Evolutionary conservation across 208 protist species (phyloP), one percentile per base, ranked within the genome.

Genomic region (Trypanosoma congolense): DNA sequence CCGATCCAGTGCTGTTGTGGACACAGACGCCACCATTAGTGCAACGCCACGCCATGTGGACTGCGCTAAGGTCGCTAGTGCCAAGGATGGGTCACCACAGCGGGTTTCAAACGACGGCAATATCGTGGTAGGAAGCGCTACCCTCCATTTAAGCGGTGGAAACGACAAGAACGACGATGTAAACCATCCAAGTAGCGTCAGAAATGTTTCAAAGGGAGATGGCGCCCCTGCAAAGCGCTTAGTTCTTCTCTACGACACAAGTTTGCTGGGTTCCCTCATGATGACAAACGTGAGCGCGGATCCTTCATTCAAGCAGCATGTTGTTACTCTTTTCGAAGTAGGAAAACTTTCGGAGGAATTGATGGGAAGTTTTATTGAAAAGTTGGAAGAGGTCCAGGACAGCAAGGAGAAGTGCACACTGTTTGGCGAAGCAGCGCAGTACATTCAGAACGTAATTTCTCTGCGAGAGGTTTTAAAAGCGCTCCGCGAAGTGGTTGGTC

Each of bases 251-350:
- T 98, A 98, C 80, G 96, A 98, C 54, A 78, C 82, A 21, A 96
- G 79, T 12, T 78, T 99, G 12, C 97, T 96, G 6, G 97, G 96
- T 6, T 97, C 97, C 62, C 77, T 99, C 16, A 99, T 99, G 97
- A 98, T 98, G 96, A 97, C 94, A 48, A 98, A 98, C 70, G 65
- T 98, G 21, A 94, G 87, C 19, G 55, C 73, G 26, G 75, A 92
- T 53, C 80, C 73, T 10, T 69, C 72, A 5, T 92, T 96, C 54
- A 96, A 94, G 51, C 80, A 90, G 54, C 77, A 88, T 63, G 87
- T 88, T 8, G 88, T 96, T 12, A 94, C 88, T 38, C 70, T 96
- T 2, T 96, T 94, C 60, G 91, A 96, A 59, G 76, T 91, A 40
- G 91, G 91, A 9, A 92, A 90, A 56, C 72, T 96, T 65, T 69